phyloP scores from a whole-genome alignment of 2,329 filamentous ascomycete species.

The Sphaerostilbella broomeana region DNA sequence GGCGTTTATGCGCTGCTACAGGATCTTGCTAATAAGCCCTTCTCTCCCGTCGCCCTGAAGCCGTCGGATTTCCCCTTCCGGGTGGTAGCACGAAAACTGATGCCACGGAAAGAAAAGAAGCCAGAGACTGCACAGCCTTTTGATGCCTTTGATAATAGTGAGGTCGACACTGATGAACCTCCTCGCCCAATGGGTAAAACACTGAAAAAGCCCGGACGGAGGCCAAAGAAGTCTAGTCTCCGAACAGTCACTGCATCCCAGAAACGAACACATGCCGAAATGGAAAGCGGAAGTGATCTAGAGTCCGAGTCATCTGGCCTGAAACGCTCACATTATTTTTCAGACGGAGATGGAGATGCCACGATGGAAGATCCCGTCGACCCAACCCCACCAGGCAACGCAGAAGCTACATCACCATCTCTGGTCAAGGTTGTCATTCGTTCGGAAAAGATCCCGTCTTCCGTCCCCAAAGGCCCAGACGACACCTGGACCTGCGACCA shows the following conservation, averaged over 20 bases:
- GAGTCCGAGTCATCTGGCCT: constrained; percentile 29
- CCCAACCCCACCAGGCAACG: constrained; percentile 16
- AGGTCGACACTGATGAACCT: constrained; percentile 20
- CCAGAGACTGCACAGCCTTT: not conserved
- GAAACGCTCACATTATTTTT: constrained; percentile 31
- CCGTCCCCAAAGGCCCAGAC: constrained; percentile 46
- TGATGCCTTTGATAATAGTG: constrained; percentile 13
- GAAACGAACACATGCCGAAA: constrained; percentile 37
- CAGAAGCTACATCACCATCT: constrained; percentile 19
- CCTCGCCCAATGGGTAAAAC: constrained; percentile 26
- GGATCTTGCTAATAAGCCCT: constrained; percentile 20
- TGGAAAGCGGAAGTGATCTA: constrained; percentile 35
- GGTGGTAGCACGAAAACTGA: constrained; percentile 19
- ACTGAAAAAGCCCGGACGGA: constrained; percentile 27
- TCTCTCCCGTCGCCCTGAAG: constrained; percentile 23
- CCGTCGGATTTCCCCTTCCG: constrained; percentile 25
- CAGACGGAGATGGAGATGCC: constrained; percentile 28
- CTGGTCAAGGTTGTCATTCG: constrained; percentile 40
- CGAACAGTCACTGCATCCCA: constrained; percentile 35
- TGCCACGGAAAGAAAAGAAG: constrained; percentile 7
- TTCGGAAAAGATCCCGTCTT: constrained; percentile 44
- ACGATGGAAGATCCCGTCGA: constrained; percentile 25
- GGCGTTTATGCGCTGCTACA: constrained; percentile 31
- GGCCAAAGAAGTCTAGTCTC: constrained; percentile 39
- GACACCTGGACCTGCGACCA: constrained; percentile 62